These are phyloP conservation scores for Blastobotrys robertii DNA, from an alignment of 805 yeast genomes.

Conservation along the genomic window DNA sequence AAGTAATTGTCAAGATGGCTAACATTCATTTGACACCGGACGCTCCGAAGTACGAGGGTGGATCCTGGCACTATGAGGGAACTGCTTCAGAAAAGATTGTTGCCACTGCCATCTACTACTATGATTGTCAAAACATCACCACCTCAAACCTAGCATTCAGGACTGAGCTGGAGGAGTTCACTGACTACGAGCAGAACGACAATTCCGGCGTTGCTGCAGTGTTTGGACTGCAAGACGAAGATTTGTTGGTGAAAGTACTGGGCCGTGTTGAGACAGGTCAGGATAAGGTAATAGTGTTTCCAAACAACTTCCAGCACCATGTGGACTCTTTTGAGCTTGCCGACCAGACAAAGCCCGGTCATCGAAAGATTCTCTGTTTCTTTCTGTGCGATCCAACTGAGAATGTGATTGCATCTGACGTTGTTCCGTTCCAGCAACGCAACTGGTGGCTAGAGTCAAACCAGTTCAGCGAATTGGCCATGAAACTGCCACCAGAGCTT, in stretches of 20 bases:
- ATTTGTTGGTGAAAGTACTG: constrained; percentile 16
- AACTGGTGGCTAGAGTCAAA: constrained; percentile 22
- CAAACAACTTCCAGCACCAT: constrained; percentile 33
- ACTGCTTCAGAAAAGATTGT: constrained; percentile 34
- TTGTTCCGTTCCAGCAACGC: constrained; percentile 33
- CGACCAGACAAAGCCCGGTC: constrained; percentile 31
- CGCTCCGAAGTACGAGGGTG: constrained; percentile 31
- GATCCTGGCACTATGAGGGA: constrained; percentile 38
- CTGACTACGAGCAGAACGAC: constrained; percentile 30
- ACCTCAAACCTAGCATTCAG: constrained; percentile 30
- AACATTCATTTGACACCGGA: constrained; percentile 35
- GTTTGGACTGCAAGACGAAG: constrained; percentile 29
- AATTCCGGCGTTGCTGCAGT: constrained; percentile 17
- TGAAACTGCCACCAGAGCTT: too few relatives aligned
- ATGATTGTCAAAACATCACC: constrained; percentile 32
- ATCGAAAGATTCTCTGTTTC: constrained; percentile 33
- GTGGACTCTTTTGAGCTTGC: constrained; percentile 32
- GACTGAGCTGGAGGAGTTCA: constrained; percentile 5
- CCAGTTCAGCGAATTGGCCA: too few relatives aligned
- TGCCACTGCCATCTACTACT: constrained; percentile 34
- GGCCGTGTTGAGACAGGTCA: constrained; percentile 25
- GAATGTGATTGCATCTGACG: constrained; percentile 23
- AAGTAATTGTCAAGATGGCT: constrained; percentile 34
- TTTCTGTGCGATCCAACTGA: constrained; percentile 31
- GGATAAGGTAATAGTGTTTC: constrained; percentile 30